These are phyloP conservation scores for Auriscalpium orientale DNA, from an alignment of 768 basidiomycete species.

Conservation along the genomic window DNA sequence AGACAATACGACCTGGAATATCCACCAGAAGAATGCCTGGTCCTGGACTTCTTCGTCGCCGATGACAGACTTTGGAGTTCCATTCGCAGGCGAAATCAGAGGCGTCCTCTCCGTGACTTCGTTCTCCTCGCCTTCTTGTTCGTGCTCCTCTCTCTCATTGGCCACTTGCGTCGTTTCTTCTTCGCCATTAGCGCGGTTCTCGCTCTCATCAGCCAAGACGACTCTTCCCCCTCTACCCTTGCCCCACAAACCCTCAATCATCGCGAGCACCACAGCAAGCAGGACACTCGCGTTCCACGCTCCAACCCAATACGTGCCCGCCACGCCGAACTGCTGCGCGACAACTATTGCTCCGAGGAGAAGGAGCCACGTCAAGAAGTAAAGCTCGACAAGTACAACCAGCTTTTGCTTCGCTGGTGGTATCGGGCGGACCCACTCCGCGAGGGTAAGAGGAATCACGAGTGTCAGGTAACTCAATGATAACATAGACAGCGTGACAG, in stretches of 20 bases:
- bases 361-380: conserved; percentile 50
- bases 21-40: conserved; percentile 43
- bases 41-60: conserved; percentile 7
- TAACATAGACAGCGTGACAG: conserved; percentile 42
- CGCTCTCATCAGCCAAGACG: not conserved
- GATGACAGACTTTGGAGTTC: not conserved
- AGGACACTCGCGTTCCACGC: conserved; percentile 44
- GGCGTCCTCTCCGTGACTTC: conserved; percentile 11
- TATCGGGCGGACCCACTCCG: conserved; percentile 21
- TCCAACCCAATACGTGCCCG: conserved; percentile 50
- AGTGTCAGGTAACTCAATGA: conserved; percentile 45
- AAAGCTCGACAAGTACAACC: conserved; percentile 44
- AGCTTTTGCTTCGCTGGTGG: conserved; percentile 40
- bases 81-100: conserved; percentile 1
- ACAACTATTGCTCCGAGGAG: conserved; percentile 44
- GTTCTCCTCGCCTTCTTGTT: conserved; percentile 6
- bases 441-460: conserved; percentile 31
- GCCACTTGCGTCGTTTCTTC: not conserved
- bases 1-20: conserved; percentile 46
- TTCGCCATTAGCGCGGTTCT: conserved; percentile 6
- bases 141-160: not conserved
- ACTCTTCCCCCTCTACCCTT: conserved; percentile 10
- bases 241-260: conserved; percentile 28
- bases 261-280: conserved; percentile 32
- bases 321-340: conserved; percentile 35